phyloP scores from a whole-genome alignment of 352 stramenopile species.

The Phytopythium litorale region DNA sequence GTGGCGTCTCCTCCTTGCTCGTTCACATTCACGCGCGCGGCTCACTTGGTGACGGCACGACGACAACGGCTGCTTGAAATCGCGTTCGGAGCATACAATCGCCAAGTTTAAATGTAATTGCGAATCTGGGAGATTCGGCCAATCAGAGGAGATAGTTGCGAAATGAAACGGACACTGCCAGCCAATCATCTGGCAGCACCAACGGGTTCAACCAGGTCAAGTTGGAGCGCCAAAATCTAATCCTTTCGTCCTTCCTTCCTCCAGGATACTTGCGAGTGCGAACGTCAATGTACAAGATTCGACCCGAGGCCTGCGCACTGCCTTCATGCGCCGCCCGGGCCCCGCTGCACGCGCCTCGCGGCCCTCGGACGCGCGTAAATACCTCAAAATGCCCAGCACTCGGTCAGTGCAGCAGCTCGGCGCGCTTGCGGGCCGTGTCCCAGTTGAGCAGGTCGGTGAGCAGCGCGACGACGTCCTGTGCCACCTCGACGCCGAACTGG shows the following conservation, averaged over 20 bases:
- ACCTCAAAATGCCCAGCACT: not conserved
- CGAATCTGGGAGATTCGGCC: not conserved
- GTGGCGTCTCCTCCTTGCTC: not conserved
- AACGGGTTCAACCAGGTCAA: not conserved
- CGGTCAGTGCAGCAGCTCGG: conserved; percentile 36
- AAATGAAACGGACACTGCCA: not conserved
- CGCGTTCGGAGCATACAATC: not conserved
- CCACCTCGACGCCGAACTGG: conserved; percentile 74
- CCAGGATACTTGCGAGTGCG: no score
- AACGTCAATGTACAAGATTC: no score
- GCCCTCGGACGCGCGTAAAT: not conserved
- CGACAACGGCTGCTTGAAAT: not conserved
- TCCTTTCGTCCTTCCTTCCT: no score
- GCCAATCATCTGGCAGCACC: no score
- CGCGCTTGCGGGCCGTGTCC: conserved; percentile 54
- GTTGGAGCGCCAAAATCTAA: not conserved
- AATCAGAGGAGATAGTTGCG: not conserved
- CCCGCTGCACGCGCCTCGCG: no score
- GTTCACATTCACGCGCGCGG: not conserved
- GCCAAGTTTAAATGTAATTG: not conserved
- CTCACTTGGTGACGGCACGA: not conserved
- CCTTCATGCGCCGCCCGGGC: not conserved
- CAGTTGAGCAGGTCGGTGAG: conserved; percentile 67
- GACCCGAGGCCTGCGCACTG: not conserved
- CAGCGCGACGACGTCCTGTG: conserved; percentile 71